Conservation (phyloP, 2,329 filamentous ascomycete genomes). For the Calonectria leucothoes region DNA sequence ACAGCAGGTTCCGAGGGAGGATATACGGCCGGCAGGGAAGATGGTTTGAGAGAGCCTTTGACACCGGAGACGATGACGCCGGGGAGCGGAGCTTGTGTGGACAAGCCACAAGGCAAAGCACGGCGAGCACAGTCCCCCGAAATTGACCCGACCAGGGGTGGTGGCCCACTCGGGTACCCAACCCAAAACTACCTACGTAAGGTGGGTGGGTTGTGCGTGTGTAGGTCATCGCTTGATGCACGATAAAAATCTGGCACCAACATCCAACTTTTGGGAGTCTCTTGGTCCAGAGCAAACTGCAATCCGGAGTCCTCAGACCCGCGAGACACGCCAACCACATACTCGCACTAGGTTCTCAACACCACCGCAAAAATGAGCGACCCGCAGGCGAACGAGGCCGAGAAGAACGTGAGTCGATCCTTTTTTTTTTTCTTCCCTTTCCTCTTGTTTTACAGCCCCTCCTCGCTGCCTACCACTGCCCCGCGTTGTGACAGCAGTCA, state of each 20-base stretch:
- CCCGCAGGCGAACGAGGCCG: conserved; percentile 88
- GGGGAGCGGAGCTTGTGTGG: conserved; percentile 24
- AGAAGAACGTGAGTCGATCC: conserved; percentile 82
- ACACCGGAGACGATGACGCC: conserved; percentile 31
- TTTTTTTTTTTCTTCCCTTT: conserved; percentile 15
- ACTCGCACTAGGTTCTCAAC: conserved; percentile 38
- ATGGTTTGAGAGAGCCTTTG: conserved; percentile 2
- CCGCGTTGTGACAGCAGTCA: conserved; percentile 40
- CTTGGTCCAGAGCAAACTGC: conserved; percentile 35
- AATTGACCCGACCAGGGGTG: conserved; percentile 24
- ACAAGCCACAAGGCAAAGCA: conserved; percentile 24
- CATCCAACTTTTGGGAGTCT: conserved; percentile 45
- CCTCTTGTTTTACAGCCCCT: conserved; percentile 35
- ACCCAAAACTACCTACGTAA: conserved; percentile 27
- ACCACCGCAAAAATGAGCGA: conserved; percentile 80
- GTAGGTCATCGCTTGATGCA: conserved; percentile 43
- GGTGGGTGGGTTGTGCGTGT: conserved; percentile 26
- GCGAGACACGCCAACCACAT: conserved; percentile 40
- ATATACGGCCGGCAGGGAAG: background rate
- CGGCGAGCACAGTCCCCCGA: conserved; percentile 15
- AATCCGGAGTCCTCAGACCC: conserved; percentile 36
- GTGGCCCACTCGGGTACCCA: conserved; percentile 30
- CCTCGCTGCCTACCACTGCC: conserved; percentile 41
- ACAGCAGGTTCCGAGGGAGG: background rate
- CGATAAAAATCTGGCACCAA: conserved; percentile 48